Evolutionary conservation across 176 grass and related monocot species (phyloP).

Genomic region (Triticum timopheevii): DNA sequence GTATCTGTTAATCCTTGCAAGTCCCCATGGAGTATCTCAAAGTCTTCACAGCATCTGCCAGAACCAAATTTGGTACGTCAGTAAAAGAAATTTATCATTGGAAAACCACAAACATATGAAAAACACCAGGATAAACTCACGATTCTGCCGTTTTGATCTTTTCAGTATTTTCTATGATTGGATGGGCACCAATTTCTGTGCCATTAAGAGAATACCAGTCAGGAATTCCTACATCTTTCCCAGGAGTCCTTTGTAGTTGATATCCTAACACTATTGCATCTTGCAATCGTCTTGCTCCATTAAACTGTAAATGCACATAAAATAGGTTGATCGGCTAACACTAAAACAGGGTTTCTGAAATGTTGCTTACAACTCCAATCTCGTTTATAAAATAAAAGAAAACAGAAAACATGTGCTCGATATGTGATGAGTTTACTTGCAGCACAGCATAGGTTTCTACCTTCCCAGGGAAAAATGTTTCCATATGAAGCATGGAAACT

Average conservation of each 20-base stretch:
- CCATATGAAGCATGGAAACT: neutral
- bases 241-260: conserved; percentile 87
- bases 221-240: conserved; percentile 79
- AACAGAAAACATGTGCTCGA: neutral
- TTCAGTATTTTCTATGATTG: conserved; percentile 33
- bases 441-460: neutral
- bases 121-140: conserved; percentile 44
- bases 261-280: conserved; percentile 96
- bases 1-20: conserved; percentile 65
- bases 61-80: conserved; percentile 31
- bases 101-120: neutral
- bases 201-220: conserved; percentile 92
- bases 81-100: conserved; percentile 18
- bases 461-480: neutral
- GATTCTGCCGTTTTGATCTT: conserved; percentile 29
- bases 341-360: conserved; percentile 10
- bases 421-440: conserved; percentile 15
- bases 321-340: neutral
- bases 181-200: conserved; percentile 61
- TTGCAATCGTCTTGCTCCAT: conserved; percentile 72
- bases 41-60: conserved; percentile 55
- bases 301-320: conserved; percentile 55
- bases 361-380: conserved; percentile 5
- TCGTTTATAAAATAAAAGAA: neutral
- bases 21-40: conserved; percentile 73